phyloP scores from a whole-genome alignment of 352 stramenopile genomes.

The Phytophthora constricta region DNA sequence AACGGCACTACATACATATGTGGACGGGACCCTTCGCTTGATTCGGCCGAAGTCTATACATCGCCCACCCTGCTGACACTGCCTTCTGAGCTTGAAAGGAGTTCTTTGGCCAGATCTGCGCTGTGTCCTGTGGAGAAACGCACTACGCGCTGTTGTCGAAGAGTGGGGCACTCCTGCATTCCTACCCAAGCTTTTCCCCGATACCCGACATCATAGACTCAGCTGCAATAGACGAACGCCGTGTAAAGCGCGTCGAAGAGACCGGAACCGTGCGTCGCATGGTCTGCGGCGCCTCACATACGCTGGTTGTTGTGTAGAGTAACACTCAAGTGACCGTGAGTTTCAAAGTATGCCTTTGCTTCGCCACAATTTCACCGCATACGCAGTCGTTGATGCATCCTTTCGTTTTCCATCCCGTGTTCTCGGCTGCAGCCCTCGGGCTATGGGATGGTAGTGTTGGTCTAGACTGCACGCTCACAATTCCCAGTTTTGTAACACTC shows the following conservation, averaged over 20 bases:
- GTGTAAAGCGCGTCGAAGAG: constrained; percentile 26
- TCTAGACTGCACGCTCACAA: too few species aligned
- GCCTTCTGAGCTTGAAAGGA: constrained; percentile 23
- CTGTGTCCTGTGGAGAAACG: constrained; percentile 57
- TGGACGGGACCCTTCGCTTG: constrained; percentile 44
- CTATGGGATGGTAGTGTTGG: too few species aligned
- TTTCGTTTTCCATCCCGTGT: too few species aligned
- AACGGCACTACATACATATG: constrained; percentile 44
- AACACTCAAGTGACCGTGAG: too few species aligned
- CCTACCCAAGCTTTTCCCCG: constrained; percentile 15
- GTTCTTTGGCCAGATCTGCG: constrained; percentile 25
- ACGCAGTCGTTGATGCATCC: too few species aligned
- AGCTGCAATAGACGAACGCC: constrained; percentile 27
- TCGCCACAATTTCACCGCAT: too few species aligned
- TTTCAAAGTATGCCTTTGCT: too few species aligned
- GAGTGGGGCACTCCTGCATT: constrained; percentile 40
- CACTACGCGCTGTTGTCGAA: constrained; percentile 45
- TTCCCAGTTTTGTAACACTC: too few species aligned
- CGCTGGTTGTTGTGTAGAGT: constrained; percentile 32
- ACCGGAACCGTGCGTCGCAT: constrained; percentile 29
- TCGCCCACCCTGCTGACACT: constrained; percentile 39
- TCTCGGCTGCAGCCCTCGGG: too few species aligned
- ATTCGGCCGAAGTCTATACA: constrained; percentile 24
- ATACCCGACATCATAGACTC: constrained; percentile 15
- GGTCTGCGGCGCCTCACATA: constrained; percentile 52